Percentiles rank a stretch among this genome's conserved stretches.
Conservation (phyloP, 805 yeast genomes). For the Teunomyces funiuensis region DNA sequence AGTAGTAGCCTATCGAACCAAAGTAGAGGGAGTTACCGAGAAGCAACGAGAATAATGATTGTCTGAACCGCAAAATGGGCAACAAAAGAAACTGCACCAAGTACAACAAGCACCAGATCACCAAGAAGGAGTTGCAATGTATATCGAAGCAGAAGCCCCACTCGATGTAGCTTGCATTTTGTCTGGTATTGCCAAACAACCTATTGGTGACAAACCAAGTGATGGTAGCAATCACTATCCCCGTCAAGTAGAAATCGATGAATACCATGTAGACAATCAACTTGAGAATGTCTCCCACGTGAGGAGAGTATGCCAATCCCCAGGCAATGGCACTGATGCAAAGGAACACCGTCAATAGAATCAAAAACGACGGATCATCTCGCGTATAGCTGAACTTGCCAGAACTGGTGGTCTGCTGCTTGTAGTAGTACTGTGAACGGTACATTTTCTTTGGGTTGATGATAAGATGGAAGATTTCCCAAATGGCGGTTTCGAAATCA, state of each 20-base stretch:
- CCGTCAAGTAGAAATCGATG: conserved; percentile 75
- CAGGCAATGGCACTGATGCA: conserved; percentile 80
- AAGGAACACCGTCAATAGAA: conserved; percentile 65
- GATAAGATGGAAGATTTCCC: conserved; percentile 81
- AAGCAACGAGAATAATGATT: conserved; percentile 60
- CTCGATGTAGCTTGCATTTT: conserved; percentile 52
- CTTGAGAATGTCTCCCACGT: conserved; percentile 57
- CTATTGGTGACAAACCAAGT: conserved; percentile 73
- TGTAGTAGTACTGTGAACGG: conserved; percentile 71
- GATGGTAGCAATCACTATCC: conserved; percentile 65
- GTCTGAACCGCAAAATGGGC: conserved; percentile 66
- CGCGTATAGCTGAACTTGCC: conserved; percentile 75
- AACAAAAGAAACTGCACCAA: conserved; percentile 70
- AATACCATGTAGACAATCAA: conserved; percentile 80
- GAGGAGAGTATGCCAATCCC: conserved; percentile 81
- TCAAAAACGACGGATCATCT: conserved; percentile 88
- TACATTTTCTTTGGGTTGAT: conserved; percentile 80
- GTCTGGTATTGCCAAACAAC: conserved; percentile 42
- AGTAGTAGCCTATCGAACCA: conserved; percentile 72
- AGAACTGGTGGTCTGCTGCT: conserved; percentile 50
- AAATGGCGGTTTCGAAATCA: conserved; percentile 88
- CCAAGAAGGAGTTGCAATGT: conserved; percentile 85
- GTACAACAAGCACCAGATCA: conserved; percentile 76
- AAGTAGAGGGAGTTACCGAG: conserved; percentile 80
- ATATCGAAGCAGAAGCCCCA: conserved; percentile 96